These are phyloP conservation scores for Rachicladosporium sp. DNA, from an alignment of 2,329 filamentous ascomycete species.

Conservation along the genomic window DNA sequence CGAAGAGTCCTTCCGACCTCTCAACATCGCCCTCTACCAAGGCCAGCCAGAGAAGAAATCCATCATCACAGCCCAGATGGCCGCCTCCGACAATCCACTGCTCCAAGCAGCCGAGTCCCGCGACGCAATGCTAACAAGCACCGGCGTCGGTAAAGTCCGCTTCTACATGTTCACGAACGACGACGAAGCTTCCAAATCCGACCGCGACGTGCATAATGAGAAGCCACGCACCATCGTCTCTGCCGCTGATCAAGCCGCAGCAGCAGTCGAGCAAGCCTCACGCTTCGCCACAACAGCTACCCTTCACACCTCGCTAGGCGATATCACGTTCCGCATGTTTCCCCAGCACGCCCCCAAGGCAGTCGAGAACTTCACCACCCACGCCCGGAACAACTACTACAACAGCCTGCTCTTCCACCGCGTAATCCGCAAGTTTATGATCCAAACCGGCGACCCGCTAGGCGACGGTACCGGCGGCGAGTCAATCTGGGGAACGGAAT, in stretches of 20 bases:
- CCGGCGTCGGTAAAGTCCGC: constrained; percentile 72
- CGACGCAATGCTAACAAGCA: constrained; percentile 78
- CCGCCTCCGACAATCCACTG: constrained; percentile 83
- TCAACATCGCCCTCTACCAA: constrained; percentile 82
- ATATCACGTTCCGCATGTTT: constrained; percentile 87
- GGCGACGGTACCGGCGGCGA: constrained; percentile 85
- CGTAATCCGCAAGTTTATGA: constrained; percentile 98
- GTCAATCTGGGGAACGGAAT: constrained; percentile 84
- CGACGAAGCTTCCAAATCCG: constrained; percentile 66
- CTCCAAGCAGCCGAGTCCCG: constrained; percentile 82
- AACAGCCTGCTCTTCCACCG: constrained; percentile 97
- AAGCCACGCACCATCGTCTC: constrained; percentile 55
- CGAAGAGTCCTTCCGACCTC: constrained; percentile 74
- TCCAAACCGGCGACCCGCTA: constrained; percentile 73
- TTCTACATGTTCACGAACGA: constrained; percentile 99
- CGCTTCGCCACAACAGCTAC: constrained; percentile 70
- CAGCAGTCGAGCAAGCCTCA: constrained; percentile 32
- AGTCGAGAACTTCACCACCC: constrained; percentile 94
- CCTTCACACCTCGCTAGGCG: constrained; percentile 84
- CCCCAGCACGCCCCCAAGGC: constrained; percentile 86
- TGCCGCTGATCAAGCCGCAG: constrained; percentile 40
- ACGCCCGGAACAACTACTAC: constrained; percentile 83
- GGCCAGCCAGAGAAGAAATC: constrained; percentile 91
- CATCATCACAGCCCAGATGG: constrained; percentile 91
- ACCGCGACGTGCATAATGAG: constrained; percentile 89